Conservation (phyloP, 2,329 filamentous ascomycete species). For the Fusarium sublunatum region DNA sequence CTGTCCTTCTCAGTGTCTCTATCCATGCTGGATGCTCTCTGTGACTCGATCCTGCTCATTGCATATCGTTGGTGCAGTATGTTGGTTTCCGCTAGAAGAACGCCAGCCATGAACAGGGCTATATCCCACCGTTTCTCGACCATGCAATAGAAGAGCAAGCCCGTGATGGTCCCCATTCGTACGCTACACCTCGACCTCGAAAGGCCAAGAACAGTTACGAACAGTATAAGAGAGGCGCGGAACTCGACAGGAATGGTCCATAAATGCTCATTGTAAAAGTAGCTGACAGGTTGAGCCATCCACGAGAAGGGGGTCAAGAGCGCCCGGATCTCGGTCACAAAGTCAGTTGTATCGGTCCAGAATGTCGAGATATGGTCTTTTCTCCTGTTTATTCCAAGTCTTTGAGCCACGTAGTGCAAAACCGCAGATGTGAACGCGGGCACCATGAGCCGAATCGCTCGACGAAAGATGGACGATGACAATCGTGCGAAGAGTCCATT, state of each 20-base stretch:
- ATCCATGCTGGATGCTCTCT: background rate
- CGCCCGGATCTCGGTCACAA: background rate
- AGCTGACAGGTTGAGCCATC: background rate
- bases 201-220: background rate
- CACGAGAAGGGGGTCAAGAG: background rate
- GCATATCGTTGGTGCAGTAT: background rate
- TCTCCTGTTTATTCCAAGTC: background rate
- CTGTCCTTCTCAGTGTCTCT: background rate
- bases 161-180: background rate
- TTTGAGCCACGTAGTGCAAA: background rate
- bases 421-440: background rate
- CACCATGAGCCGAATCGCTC: background rate
- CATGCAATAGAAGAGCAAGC: background rate
- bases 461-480: background rate
- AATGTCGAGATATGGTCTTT: background rate
- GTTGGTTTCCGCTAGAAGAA: background rate
- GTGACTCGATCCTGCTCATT: background rate
- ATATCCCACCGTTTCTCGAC: background rate
- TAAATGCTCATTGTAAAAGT: background rate
- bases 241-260: slow-evolving; percentile 4
- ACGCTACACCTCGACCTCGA: background rate
- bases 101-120: background rate
- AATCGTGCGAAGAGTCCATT: background rate
- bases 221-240: background rate
- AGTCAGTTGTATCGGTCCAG: background rate